phyloP scores from a whole-genome alignment of 1,284 basidiomycete species.

The Trametes versicolor region DNA sequence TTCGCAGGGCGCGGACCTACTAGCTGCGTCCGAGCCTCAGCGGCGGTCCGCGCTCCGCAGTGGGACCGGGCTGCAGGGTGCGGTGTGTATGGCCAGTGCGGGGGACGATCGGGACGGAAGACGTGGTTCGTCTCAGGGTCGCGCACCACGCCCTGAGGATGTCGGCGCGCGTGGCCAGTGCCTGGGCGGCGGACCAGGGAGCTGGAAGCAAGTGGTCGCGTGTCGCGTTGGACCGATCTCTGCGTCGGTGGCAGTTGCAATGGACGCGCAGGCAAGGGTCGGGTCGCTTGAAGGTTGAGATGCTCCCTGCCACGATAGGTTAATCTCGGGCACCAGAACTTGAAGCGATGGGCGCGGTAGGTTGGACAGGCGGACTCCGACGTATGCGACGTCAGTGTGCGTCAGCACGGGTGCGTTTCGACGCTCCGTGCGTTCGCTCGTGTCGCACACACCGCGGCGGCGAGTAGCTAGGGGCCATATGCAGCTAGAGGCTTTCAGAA shows the following conservation, averaged over 20 bases:
- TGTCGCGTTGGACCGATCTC: neutral
- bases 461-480: neutral
- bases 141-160: conserved; percentile 1
- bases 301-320: neutral
- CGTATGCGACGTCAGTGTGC: conserved; percentile 5
- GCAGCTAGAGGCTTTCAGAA: neutral
- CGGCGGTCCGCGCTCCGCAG: conserved; percentile 5
- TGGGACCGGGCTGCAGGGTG: neutral
- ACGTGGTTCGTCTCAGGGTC: conserved; percentile 11
- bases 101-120: conserved; percentile 6
- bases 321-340: neutral
- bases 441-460: neutral
- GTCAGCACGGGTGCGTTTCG: neutral
- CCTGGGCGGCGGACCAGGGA: conserved; percentile 4
- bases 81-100: neutral
- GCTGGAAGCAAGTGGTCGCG: conserved; percentile 3
- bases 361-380: neutral
- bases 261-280: neutral
- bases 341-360: neutral
- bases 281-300: neutral
- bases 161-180: conserved; percentile 1
- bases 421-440: neutral
- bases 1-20: neutral
- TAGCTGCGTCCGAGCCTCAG: conserved; percentile 1
- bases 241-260: neutral